Percentiles rank a stretch among this genome's conserved stretches.
Evolutionary conservation across 2,329 filamentous ascomycete genomes (phyloP).

Genomic region (Proliferodiscus dingleyae): DNA sequence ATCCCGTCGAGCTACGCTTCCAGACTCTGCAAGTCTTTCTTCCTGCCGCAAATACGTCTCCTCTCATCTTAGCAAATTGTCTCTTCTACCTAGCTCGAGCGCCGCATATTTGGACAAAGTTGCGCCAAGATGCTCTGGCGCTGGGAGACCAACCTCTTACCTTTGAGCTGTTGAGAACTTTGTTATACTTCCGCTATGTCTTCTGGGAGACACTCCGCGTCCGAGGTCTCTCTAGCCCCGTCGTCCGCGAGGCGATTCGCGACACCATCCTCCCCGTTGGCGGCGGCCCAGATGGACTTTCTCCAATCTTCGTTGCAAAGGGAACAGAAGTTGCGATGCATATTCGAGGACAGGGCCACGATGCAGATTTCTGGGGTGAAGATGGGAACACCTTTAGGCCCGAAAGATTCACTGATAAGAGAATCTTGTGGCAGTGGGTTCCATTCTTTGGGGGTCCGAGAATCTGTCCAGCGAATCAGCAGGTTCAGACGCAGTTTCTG

Average conservation of each 20-base stretch:
- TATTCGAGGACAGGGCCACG: neutral
- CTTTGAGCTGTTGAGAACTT: conserved; percentile 1
- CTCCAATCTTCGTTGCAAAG: neutral
- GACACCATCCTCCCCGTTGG: neutral
- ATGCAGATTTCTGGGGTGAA: neutral
- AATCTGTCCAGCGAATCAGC: neutral
- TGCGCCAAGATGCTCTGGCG: neutral
- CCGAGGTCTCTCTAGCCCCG: neutral
- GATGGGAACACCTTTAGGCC: neutral
- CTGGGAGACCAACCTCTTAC: neutral
- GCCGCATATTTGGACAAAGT: conserved; percentile 1
- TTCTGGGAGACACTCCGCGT: neutral
- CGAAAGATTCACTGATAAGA: neutral
- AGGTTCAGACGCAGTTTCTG: neutral
- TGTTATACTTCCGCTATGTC: neutral
- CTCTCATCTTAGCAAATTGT: conserved; percentile 2
- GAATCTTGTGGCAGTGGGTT: neutral
- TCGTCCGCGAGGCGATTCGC: neutral
- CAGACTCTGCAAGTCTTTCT: conserved; percentile 4
- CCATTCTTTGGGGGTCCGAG: neutral
- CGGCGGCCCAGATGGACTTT: neutral
- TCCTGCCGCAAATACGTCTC: conserved; percentile 1
- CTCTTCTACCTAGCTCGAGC: conserved; percentile 3
- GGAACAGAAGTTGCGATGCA: neutral
- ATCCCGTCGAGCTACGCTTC: conserved; percentile 5